Evolutionary conservation across 2,329 filamentous ascomycete species (phyloP).

Genomic region (Pezizomycotina sp.): DNA sequence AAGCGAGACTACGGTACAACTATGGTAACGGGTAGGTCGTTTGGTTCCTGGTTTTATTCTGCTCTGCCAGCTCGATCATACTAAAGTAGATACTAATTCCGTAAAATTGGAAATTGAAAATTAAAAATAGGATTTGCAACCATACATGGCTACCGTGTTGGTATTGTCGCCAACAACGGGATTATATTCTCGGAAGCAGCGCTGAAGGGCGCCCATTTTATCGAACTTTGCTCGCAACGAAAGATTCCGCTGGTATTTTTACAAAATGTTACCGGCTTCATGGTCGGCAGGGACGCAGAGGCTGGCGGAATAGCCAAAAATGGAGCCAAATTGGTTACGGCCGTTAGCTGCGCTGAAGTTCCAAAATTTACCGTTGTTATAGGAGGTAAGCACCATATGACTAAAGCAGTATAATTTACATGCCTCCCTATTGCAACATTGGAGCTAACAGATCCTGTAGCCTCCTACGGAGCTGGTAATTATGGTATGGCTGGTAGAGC

Average conservation of each 20-base stretch:
- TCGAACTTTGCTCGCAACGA: conserved; percentile 82
- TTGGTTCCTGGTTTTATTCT: background rate
- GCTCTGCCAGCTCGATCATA: background rate
- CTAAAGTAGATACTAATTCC: no score
- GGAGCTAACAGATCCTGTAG: background rate
- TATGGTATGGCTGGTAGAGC: conserved; percentile 97
- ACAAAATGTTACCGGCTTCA: conserved; percentile 95
- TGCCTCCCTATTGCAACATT: background rate
- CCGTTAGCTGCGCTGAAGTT: conserved; percentile 82
- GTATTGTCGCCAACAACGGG: conserved; percentile 89
- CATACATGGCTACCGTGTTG: conserved; percentile 80
- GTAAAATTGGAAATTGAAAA: background rate
- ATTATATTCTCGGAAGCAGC: conserved; percentile 81
- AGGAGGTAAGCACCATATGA: conserved; percentile 77
- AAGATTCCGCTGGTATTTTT: conserved; percentile 81
- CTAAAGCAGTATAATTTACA: background rate
- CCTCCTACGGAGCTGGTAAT: conserved; percentile 43
- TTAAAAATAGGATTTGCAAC: conserved; percentile 50
- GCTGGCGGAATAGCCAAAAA: conserved; percentile 94
- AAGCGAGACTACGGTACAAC: conserved; percentile 81
- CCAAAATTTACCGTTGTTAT: conserved; percentile 95
- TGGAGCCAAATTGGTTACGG: conserved; percentile 88
- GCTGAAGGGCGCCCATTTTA: conserved; percentile 90
- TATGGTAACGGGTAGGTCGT: conserved; percentile 47
- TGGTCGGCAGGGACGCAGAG: conserved; percentile 88